A percentile compares a stretch with the other conserved stretches of the same genome.
phyloP scores from a whole-genome alignment of 2,329 filamentous ascomycete genomes.

The Aspergillus pseudoterreus region DNA sequence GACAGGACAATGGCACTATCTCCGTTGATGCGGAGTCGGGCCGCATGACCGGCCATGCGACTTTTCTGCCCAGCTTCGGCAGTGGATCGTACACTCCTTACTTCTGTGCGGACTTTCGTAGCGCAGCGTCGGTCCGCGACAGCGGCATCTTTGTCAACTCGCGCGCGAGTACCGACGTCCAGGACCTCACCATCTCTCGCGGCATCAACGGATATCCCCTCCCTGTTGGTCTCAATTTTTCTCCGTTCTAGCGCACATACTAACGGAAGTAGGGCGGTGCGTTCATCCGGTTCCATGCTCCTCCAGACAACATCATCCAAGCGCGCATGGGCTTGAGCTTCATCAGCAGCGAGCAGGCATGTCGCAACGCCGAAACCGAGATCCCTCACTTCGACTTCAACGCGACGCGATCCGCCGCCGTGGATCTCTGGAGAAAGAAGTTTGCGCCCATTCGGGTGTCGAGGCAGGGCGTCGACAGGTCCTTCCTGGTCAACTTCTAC shows the following conservation, averaged over 20 bases:
- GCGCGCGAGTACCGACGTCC: slow-evolving; percentile 52
- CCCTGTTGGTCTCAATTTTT: slow-evolving; percentile 19
- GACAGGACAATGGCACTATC: slow-evolving; percentile 57
- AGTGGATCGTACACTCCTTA: slow-evolving; percentile 57
- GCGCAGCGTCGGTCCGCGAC: slow-evolving; percentile 51
- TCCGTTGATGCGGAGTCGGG: slow-evolving; percentile 54
- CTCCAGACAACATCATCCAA: slow-evolving; percentile 49
- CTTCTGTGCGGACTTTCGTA: slow-evolving; percentile 66
- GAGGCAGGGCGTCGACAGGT: slow-evolving; percentile 25
- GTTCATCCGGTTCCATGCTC: slow-evolving; percentile 60
- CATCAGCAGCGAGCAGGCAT: slow-evolving; percentile 63
- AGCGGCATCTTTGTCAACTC: slow-evolving; percentile 62
- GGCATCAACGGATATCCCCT: slow-evolving; percentile 58
- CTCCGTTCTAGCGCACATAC: neutral
- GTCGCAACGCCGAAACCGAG: slow-evolving; percentile 62
- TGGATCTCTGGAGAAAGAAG: slow-evolving; percentile 58
- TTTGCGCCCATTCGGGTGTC: slow-evolving; percentile 35
- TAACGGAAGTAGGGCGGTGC: slow-evolving; percentile 51
- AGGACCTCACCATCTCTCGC: slow-evolving; percentile 52
- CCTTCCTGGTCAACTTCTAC: slow-evolving; percentile 56
- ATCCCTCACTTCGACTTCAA: slow-evolving; percentile 64
- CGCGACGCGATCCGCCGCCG: slow-evolving; percentile 48
- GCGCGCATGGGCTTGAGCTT: slow-evolving; percentile 68
- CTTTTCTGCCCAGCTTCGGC: slow-evolving; percentile 63
- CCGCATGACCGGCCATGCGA: slow-evolving; percentile 59